A percentile compares a stretch with the other conserved stretches of the same genome.
phyloP scores from a whole-genome alignment of 495 filamentous ascomycete species.

The Xylaria telfairii region DNA sequence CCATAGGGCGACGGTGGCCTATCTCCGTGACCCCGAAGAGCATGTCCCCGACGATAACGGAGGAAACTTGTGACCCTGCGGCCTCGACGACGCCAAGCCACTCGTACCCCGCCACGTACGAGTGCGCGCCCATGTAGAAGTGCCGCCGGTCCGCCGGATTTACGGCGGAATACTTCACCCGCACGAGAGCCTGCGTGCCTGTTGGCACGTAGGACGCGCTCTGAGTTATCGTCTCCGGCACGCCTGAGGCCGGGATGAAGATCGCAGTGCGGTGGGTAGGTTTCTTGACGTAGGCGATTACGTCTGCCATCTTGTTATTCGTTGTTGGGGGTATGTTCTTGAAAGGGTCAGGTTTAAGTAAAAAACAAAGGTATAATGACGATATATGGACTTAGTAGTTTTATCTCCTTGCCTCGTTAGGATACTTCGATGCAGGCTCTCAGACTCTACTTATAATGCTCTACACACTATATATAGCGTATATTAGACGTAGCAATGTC shows the following conservation, averaged over 20 bases:
- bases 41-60: neutral
- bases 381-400: neutral
- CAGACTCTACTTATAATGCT: neutral
- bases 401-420: neutral
- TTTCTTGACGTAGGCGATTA: neutral
- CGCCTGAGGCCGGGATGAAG: neutral
- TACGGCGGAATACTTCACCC: slow-evolving; percentile 12
- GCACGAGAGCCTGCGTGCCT: slow-evolving; percentile 7
- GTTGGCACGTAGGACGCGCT: neutral
- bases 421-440: neutral
- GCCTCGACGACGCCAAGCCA: slow-evolving; percentile 38
- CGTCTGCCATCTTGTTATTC: neutral
- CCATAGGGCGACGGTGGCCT: neutral
- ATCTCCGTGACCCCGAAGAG: slow-evolving; percentile 6
- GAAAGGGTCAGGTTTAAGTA: neutral
- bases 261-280: neutral
- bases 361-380: neutral
- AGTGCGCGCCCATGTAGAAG: slow-evolving; percentile 10
- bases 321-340: neutral
- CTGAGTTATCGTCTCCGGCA: neutral
- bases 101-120: slow-evolving; percentile 25
- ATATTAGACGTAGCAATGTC: too few relatives aligned
- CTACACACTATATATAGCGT: neutral
- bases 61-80: slow-evolving; percentile 28
- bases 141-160: slow-evolving; percentile 18